These are phyloP conservation scores for Skeletonema tropicum DNA, from an alignment of 108 stramenopile genomes.

Conservation along the genomic window DNA sequence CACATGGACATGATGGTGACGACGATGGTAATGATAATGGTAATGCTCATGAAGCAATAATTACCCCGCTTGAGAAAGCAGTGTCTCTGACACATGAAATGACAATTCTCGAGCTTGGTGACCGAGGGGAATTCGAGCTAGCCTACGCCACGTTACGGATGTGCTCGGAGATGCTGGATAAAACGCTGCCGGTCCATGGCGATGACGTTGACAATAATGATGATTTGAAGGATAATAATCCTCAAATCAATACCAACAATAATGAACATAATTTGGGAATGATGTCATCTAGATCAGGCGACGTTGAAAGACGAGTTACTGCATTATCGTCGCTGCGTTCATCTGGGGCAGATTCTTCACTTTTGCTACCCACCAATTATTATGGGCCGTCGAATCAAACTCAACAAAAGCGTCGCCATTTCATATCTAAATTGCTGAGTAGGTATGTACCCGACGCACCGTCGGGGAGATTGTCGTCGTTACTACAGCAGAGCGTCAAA, in stretches of 20 bases:
- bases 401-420: slow-evolving; percentile 66
- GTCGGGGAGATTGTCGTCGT: slow-evolving; percentile 67
- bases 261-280: slow-evolving; percentile 16
- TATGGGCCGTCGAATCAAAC: slow-evolving; percentile 48
- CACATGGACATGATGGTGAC: slow-evolving; percentile 13
- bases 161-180: slow-evolving; percentile 41
- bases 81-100: slow-evolving; percentile 61
- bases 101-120: slow-evolving; percentile 65
- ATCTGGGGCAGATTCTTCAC: slow-evolving; percentile 10
- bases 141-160: slow-evolving; percentile 55
- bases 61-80: slow-evolving; percentile 26
- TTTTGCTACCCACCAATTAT: slow-evolving; percentile 47
- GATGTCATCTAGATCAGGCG: slow-evolving; percentile 39
- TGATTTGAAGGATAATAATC: background rate
- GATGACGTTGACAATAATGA: slow-evolving; percentile 20
- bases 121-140: slow-evolving; percentile 48
- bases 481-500: slow-evolving; percentile 91
- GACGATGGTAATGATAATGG: slow-evolving; percentile 6
- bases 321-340: slow-evolving; percentile 54
- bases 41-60: background rate
- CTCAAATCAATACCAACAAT: background rate
- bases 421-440: slow-evolving; percentile 62
- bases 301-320: slow-evolving; percentile 71
- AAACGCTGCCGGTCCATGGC: slow-evolving; percentile 5
- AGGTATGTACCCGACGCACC: slow-evolving; percentile 70